Conservation (phyloP, 2,329 filamentous ascomycete genomes). For the Microdochium paspali region DNA sequence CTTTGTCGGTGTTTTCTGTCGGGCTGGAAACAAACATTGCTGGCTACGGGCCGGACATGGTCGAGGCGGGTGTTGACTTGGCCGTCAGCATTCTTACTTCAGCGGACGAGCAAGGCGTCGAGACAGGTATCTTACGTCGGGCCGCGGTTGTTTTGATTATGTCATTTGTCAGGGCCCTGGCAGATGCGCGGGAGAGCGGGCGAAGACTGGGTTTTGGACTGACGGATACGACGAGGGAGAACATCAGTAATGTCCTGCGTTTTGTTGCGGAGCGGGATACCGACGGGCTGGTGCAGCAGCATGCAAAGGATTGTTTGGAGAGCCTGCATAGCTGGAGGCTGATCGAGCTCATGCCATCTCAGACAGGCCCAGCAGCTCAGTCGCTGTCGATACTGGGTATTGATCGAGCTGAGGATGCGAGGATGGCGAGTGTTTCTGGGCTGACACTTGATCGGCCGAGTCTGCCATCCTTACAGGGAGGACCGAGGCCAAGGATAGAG, state of each 20-base stretch:
- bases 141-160: conserved; percentile 57
- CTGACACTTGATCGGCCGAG: conserved; percentile 5
- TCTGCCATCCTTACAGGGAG: conserved; percentile 10
- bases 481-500: conserved; percentile 16
- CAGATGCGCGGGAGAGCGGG: conserved; percentile 37
- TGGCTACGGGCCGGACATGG: conserved; percentile 41
- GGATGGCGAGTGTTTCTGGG: conserved; percentile 28
- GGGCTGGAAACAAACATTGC: conserved; percentile 51
- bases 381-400: background rate
- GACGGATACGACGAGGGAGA: conserved; percentile 43
- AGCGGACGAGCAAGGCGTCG: conserved; percentile 39
- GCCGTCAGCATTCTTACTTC: conserved; percentile 52
- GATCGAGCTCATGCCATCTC: conserved; percentile 34
- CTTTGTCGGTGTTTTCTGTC: conserved; percentile 54
- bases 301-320: conserved; percentile 58
- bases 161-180: conserved; percentile 50
- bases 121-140: conserved; percentile 56
- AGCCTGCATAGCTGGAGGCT: conserved; percentile 54
- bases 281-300: conserved; percentile 58
- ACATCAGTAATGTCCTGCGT: conserved; percentile 50
- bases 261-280: conserved; percentile 59
- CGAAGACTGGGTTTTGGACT: conserved; percentile 42
- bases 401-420: conserved; percentile 6
- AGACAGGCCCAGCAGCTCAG: conserved; percentile 5
- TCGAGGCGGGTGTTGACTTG: conserved; percentile 51